These are phyloP conservation scores for Lentinula sp. DNA, from an alignment of 768 basidiomycete species.

Conservation along the genomic window DNA sequence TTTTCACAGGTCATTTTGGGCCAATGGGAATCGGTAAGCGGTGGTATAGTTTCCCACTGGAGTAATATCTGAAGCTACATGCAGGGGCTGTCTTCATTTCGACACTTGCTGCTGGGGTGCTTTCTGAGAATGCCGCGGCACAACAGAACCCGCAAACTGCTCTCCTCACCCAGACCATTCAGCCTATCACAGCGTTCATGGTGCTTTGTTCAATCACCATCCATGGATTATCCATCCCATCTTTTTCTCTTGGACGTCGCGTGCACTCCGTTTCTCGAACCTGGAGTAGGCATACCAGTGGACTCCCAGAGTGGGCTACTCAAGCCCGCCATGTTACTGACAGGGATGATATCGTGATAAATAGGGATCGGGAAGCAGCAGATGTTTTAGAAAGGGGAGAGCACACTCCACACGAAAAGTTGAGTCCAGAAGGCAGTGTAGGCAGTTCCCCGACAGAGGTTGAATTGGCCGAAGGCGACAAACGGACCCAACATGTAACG, in stretches of 20 bases:
- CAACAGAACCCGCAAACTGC: conserved; percentile 50
- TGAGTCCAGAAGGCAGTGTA: conserved; percentile 7
- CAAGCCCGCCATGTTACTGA: conserved; percentile 51
- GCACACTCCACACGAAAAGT: conserved; percentile 9
- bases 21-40: conserved; percentile 70
- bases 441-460: not conserved
- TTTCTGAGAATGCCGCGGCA: conserved; percentile 29
- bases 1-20: conserved; percentile 95
- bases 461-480: not conserved
- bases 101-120: conserved; percentile 63
- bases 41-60: not conserved
- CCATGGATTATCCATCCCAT: conserved; percentile 89
- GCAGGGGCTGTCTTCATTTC: conserved; percentile 90
- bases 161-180: conserved; percentile 67
- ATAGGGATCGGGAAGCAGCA: conserved; percentile 52
- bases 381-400: conserved; percentile 22
- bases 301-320: conserved; percentile 55
- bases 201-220: conserved; percentile 86
- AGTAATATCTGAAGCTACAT: conserved; percentile 5
- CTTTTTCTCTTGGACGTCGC: conserved; percentile 86
- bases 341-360: conserved; percentile 59
- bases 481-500: not conserved
- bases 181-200: conserved; percentile 93
- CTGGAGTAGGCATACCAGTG: conserved; percentile 49
- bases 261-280: conserved; percentile 82